These are phyloP conservation scores for Diaporthe australafricana DNA, from an alignment of 2,329 filamentous ascomycete genomes.

Conservation along the genomic window DNA sequence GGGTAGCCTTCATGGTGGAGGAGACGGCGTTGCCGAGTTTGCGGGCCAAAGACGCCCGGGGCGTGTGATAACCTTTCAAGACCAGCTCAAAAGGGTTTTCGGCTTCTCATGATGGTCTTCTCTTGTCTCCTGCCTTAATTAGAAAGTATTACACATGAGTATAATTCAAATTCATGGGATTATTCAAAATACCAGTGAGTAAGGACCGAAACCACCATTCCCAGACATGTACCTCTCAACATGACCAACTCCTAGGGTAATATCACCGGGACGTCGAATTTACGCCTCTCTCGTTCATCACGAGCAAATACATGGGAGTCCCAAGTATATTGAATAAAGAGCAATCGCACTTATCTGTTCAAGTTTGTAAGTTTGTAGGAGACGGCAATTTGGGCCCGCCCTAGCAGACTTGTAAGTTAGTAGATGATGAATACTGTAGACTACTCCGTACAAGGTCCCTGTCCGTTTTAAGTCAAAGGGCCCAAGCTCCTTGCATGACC, in stretches of 20 bases:
- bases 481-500: conserved; percentile 21
- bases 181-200: background rate
- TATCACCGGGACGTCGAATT: background rate
- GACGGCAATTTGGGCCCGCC: background rate
- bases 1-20: background rate
- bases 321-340: background rate
- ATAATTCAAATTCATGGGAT: background rate
- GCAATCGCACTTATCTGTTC: too few species aligned
- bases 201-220: background rate
- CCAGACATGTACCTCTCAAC: background rate
- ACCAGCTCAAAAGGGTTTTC: conserved; percentile 35
- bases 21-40: conserved; percentile 1
- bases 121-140: background rate
- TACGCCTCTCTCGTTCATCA: background rate
- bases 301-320: background rate
- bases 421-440: too few species aligned
- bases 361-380: background rate
- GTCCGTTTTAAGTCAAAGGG: background rate
- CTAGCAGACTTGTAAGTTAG: background rate
- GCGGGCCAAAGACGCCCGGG: background rate
- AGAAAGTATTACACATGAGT: background rate
- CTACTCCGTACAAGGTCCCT: background rate
- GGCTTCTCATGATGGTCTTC: conserved; percentile 21
- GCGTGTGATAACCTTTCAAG: conserved; percentile 26
- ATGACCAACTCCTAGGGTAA: background rate